Base-by-base conservation (phyloP, 1,284 basidiomycete species). In the Austroboletus novae-zelandiae region DNA sequence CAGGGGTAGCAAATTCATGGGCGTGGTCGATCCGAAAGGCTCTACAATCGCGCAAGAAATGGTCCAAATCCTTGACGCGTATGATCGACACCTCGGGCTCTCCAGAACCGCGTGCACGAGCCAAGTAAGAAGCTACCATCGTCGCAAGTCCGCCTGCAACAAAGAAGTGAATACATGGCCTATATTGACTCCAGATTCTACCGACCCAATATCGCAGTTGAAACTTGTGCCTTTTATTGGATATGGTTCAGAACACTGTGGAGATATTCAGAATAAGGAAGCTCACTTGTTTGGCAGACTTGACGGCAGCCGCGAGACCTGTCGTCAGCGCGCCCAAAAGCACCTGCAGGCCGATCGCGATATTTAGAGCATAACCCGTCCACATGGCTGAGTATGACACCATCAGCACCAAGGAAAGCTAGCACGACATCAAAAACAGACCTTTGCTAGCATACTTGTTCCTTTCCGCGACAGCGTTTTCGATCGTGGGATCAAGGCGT, bases 291-390 rank as follows among this genome's bases (percentile, higher is more conserved):
- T 13, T 37, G 18, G 36, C 36, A 9, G 17, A n/a, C 36, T 17
- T 17, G 18, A 37, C 17, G 11, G 36, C 36, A 9, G 36, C 36
- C 18, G 36, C 36, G 18, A 37, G 36, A 11, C 77, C 84, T 0
- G 86, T 88, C 11, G 83, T 87, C 40, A 88, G 68, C 9, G 86
- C 79, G 3, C 84, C 86, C 13, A 88, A 67, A 0, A 84, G 46
- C 9, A 89, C 80, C 61, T 81, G 85, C 18, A 83, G 40, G 39
- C 74, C 78, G 37, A 80, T 78, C 2, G 78, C 78, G 14, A 69
- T 52, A 58, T 87, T 88, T 27, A 87, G 70, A 6, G 73, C 62
- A 52, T 71, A 77, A 5, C 76, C 75, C 1, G 77, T 78, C 51
- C 71, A 59, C 47, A 64, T 66, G 8, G 83, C 84, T 78, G 51